phyloP scores from a whole-genome alignment of 495 filamentous ascomycete species.

The Penicillium silybi region DNA sequence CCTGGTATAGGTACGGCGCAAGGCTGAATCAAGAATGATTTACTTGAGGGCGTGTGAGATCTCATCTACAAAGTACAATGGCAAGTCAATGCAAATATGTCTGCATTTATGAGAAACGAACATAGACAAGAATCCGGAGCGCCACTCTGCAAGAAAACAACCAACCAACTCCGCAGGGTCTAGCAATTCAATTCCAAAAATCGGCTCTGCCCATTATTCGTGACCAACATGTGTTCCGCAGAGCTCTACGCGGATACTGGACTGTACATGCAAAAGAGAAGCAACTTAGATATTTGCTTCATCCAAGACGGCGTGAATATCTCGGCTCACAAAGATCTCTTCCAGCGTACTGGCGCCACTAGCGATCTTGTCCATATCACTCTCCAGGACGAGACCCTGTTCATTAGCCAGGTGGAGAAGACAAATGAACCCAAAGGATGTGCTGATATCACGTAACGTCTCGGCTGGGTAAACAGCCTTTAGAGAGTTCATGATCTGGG shows the following conservation, averaged over 20 bases:
- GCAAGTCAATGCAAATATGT: background rate
- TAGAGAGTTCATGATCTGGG: slow-evolving; percentile 81
- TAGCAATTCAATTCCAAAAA: slow-evolving; percentile 9
- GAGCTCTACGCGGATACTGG: slow-evolving; percentile 4
- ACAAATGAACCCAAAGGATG: slow-evolving; percentile 96
- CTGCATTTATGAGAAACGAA: slow-evolving; percentile 4
- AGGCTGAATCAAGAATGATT: background rate
- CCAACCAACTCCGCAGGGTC: slow-evolving; percentile 30
- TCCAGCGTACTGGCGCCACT: slow-evolving; percentile 31
- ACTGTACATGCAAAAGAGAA: slow-evolving; percentile 24
- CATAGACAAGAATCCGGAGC: slow-evolving; percentile 7
- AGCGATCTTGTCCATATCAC: slow-evolving; percentile 36
- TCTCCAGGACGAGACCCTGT: slow-evolving; percentile 72
- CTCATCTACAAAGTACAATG: background rate
- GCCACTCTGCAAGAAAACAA: slow-evolving; percentile 24
- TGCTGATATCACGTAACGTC: slow-evolving; percentile 90
- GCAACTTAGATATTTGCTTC: slow-evolving; percentile 31
- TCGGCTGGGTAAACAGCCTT: slow-evolving; percentile 80
- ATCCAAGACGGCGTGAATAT: slow-evolving; percentile 39
- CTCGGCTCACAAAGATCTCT: slow-evolving; percentile 43
- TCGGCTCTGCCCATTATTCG: slow-evolving; percentile 20
- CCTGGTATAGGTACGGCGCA: background rate
- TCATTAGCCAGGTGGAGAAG: slow-evolving; percentile 95
- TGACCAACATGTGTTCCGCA: slow-evolving; percentile 13
- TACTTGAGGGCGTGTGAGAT: background rate